Evolutionary conservation across 2,329 filamentous ascomycete species (phyloP).

Genomic region (Ophiostoma perfectum): DNA sequence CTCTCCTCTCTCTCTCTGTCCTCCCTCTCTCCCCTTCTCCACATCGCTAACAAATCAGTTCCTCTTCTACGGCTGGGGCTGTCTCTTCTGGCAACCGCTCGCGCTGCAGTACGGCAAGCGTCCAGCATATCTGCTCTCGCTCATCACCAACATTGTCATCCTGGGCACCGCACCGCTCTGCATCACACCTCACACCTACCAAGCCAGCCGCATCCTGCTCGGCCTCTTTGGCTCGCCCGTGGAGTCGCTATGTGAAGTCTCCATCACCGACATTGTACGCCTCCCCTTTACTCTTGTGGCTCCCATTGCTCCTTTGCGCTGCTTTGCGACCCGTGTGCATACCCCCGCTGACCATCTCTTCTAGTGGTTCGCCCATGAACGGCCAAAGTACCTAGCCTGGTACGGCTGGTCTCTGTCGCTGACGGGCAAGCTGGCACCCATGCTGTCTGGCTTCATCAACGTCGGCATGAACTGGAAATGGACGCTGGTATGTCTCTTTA

Average conservation of each 20-base stretch:
- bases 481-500: conserved; percentile 32
- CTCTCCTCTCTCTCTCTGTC: too few species aligned
- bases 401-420: conserved; percentile 42
- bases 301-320: too few species aligned
- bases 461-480: conserved; percentile 46
- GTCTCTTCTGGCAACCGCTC: conserved; percentile 45
- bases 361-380: conserved; percentile 29
- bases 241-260: conserved; percentile 42
- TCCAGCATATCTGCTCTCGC: conserved; percentile 27
- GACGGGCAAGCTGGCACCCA: conserved; percentile 42
- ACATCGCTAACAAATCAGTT: conserved; percentile 24
- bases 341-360: too few species aligned
- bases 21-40: too few species aligned
- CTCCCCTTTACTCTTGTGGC: neutral
- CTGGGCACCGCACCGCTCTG: conserved; percentile 31
- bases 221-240: conserved; percentile 43
- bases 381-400: conserved; percentile 38
- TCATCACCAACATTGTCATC: conserved; percentile 31
- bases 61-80: conserved; percentile 40
- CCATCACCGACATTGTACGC: conserved; percentile 26
- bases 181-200: conserved; percentile 31
- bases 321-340: too few species aligned
- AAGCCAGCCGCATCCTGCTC: conserved; percentile 41
- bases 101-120: conserved; percentile 40
- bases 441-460: conserved; percentile 47